Percentiles rank a stretch among this genome's conserved stretches.
phyloP scores from a whole-genome alignment of 805 yeast genomes.

The Candida boleticola region DNA sequence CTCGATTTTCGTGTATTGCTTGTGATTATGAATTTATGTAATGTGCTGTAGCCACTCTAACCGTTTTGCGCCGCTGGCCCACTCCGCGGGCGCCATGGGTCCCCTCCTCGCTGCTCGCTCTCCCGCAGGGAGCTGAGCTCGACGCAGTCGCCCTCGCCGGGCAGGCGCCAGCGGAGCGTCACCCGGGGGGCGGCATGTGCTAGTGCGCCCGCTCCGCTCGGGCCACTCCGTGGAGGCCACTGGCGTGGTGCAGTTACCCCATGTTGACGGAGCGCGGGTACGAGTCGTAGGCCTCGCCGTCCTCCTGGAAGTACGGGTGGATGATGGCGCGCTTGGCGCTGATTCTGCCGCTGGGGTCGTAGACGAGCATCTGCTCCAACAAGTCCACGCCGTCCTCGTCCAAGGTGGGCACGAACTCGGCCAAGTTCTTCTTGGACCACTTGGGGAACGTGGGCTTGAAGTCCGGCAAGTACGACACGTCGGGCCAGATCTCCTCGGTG shows the following conservation, averaged over 20 bases:
- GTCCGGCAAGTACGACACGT: constrained; percentile 85
- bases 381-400: constrained; percentile 84
- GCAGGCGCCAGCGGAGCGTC: no score
- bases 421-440: constrained; percentile 73
- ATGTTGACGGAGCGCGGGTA: constrained; percentile 38
- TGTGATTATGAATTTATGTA: no score
- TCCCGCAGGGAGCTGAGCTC: no score
- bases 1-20: no score
- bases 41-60: no score
- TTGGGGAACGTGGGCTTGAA: constrained; percentile 91
- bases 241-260: constrained; percentile 21
- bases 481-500: constrained; percentile 91
- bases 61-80: no score
- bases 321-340: constrained; percentile 89
- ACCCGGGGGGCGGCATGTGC: no score
- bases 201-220: neutral
- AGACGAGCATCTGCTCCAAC: constrained; percentile 72
- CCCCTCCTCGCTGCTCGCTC: no score
- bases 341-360: constrained; percentile 91
- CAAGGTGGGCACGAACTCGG: constrained; percentile 71
- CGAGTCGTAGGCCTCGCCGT: constrained; percentile 28
- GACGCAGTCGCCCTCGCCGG: neutral
- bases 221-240: neutral
- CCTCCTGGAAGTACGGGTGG: constrained; percentile 83
- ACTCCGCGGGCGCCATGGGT: no score